Evolutionary conservation across 2,329 filamentous ascomycete species (phyloP), one percentile per base, ranked within the genome.

Genomic region (Fusarium solani-melongenae): DNA sequence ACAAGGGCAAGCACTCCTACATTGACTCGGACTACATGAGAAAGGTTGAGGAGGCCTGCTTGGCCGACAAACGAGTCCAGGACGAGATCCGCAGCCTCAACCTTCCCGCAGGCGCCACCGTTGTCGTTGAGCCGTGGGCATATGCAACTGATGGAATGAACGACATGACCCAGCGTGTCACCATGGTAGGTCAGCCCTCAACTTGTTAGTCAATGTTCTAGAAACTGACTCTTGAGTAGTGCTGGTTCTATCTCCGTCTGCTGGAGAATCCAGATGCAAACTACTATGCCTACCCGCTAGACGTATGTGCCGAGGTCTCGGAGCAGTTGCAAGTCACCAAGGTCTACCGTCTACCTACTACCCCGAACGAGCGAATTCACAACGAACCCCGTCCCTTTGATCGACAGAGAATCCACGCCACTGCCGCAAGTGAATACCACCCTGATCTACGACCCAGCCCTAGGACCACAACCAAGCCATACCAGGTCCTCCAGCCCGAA

Each of bases 211-310:
- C 27, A 27, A 2, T 27, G 27, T 27, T 27, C 2, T 6, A 27
- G 27, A 27, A 6, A 27, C 6, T 27, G 27, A 27, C 27, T 27
- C 27, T 27, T 27, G 27, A 27, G 27, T 27, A 27, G 77, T 79
- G 77, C 0, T 79, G 77, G 77, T 78, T 79, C 29, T 78, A 79
- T 9, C 55, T 68, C 2, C 76, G 83, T 5, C 71, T 87, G 0
- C 61, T 80, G 0, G 78, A 82, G 0, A 81, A 87, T 33, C 76
- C 79, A 0, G 87, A 89, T 65, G 84, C 87, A 5, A 90, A 90
- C 69, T 86, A 86, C 72, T 89, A 89, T 65, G 87, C 88, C 6
- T 89, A 88, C 62, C 88, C 88, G 0, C 81, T 89, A 3, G 84
- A 88, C 46, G 73, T 89, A 4, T 86, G 85, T 60, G 85, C 85